Evolutionary conservation across 208 protist species (phyloP).

Genomic region (Zelonia costaricensis): DNA sequence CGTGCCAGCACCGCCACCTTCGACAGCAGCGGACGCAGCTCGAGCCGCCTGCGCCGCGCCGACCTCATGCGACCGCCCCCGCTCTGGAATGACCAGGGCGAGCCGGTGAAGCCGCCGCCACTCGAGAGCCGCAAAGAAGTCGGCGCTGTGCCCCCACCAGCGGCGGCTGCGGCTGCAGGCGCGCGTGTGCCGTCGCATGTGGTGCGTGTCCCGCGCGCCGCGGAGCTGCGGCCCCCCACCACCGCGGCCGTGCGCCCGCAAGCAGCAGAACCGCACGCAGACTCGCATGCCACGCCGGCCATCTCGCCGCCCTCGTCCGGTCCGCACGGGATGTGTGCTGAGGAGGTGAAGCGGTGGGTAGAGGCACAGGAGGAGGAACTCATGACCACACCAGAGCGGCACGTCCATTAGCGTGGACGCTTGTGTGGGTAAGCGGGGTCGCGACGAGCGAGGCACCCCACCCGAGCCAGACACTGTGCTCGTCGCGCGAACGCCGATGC

Average conservation of each 20-base stretch:
- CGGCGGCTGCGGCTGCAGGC: too few species aligned
- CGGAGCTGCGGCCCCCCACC: not conserved
- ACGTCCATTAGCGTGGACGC: not conserved
- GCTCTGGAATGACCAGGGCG: constrained; percentile 10
- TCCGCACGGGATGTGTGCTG: constrained; percentile 5
- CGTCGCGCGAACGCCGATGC: too few species aligned
- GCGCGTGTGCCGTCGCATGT: not conserved
- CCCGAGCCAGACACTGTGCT: too few species aligned
- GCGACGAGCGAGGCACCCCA: too few species aligned
- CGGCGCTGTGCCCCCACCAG: not conserved
- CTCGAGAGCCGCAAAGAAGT: not conserved
- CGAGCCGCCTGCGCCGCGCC: constrained; percentile 20
- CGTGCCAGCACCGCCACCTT: constrained; percentile 3
- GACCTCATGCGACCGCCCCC: constrained; percentile 27
- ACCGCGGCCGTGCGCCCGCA: too few species aligned
- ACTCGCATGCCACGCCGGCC: not conserved
- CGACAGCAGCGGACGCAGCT: constrained; percentile 13
- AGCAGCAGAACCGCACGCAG: too few species aligned
- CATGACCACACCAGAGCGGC: not conserved
- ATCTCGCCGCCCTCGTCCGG: not conserved
- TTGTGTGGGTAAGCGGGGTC: too few species aligned
- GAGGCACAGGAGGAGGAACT: constrained; percentile 9
- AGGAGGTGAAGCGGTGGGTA: constrained; percentile 20
- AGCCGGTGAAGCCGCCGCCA: not conserved
- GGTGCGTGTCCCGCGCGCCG: not conserved